A percentile compares a stretch with the other conserved stretches of the same genome.
These are phyloP conservation scores for Porcisia hertigi DNA, from an alignment of 208 protist species.

Conservation along the genomic window DNA sequence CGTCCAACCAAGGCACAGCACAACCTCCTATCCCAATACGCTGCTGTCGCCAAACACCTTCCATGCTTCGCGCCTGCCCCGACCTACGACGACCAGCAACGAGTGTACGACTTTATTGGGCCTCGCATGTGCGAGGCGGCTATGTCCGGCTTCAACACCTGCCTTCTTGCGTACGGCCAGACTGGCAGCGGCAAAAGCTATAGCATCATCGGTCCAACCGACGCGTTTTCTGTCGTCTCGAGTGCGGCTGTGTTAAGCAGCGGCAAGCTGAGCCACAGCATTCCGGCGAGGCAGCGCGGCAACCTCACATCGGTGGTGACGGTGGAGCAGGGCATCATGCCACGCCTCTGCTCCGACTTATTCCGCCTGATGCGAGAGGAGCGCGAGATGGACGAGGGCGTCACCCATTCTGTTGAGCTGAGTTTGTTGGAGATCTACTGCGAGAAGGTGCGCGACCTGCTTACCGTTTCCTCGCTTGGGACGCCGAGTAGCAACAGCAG, in stretches of 20 bases:
- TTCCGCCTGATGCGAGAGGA: conserved; percentile 72
- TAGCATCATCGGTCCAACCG: conserved; percentile 85
- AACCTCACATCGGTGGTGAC: not conserved
- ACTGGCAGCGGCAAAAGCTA: conserved; percentile 92
- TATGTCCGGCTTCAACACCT: conserved; percentile 89
- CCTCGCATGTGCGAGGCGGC: conserved; percentile 66
- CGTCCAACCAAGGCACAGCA: conserved; percentile 8
- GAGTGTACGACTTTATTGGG: conserved; percentile 79
- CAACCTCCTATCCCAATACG: conserved; percentile 12
- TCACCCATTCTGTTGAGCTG: conserved; percentile 68
- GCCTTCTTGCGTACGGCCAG: conserved; percentile 91
- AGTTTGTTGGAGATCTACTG: conserved; percentile 92
- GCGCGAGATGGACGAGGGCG: conserved; percentile 56
- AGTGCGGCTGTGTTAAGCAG: not conserved
- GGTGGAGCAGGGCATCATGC: conserved; percentile 79
- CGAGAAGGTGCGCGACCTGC: conserved; percentile 82
- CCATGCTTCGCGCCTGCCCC: conserved; percentile 57
- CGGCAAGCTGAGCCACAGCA: not conserved
- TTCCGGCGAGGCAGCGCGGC: not conserved
- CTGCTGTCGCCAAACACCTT: conserved; percentile 26
- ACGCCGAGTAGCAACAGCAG: not conserved
- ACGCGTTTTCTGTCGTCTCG: conserved; percentile 19
- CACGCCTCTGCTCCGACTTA: conserved; percentile 70
- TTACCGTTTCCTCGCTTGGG: conserved; percentile 15
- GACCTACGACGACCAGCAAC: conserved; percentile 64